Evolutionary conservation across 1,284 basidiomycete species (phyloP).

Genomic region (Thecaphora frezii): DNA sequence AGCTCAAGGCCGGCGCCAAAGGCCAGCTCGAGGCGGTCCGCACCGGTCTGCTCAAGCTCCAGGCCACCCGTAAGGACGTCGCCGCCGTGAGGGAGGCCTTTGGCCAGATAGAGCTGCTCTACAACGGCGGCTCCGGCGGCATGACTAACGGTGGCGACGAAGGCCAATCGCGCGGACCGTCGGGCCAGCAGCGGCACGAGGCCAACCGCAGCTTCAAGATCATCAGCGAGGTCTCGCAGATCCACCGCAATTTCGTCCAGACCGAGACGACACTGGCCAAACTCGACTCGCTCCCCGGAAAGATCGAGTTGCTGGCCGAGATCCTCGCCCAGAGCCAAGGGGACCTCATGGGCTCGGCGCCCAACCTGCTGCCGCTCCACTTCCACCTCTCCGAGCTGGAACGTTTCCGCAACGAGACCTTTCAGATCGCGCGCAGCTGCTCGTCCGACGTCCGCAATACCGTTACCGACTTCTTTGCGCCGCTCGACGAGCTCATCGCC

Average conservation of each 20-base stretch:
- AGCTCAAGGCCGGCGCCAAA: constrained; percentile 87
- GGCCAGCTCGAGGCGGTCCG: constrained; percentile 90
- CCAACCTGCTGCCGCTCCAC: constrained; percentile 86
- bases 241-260: constrained; percentile 91
- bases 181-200: constrained; percentile 17
- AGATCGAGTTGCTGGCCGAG: constrained; percentile 75
- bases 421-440: constrained; percentile 62
- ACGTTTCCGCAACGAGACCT: constrained; percentile 74
- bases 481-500: constrained; percentile 77
- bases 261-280: constrained; percentile 94
- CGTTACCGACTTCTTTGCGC: constrained; percentile 79
- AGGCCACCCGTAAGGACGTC: constrained; percentile 78
- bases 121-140: constrained; percentile 9
- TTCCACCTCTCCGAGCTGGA: constrained; percentile 86
- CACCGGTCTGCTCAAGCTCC: constrained; percentile 81
- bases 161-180: neutral
- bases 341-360: constrained; percentile 76
- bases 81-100: constrained; percentile 90
- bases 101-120: constrained; percentile 76
- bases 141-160: neutral
- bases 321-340: constrained; percentile 75
- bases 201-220: constrained; percentile 42
- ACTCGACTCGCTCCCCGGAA: constrained; percentile 81
- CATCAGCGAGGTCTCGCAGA: constrained; percentile 74
- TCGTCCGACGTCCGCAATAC: constrained; percentile 71